These are phyloP conservation scores for Aureobasidium sp. DNA, from an alignment of 2,329 filamentous ascomycete genomes.

Conservation along the genomic window DNA sequence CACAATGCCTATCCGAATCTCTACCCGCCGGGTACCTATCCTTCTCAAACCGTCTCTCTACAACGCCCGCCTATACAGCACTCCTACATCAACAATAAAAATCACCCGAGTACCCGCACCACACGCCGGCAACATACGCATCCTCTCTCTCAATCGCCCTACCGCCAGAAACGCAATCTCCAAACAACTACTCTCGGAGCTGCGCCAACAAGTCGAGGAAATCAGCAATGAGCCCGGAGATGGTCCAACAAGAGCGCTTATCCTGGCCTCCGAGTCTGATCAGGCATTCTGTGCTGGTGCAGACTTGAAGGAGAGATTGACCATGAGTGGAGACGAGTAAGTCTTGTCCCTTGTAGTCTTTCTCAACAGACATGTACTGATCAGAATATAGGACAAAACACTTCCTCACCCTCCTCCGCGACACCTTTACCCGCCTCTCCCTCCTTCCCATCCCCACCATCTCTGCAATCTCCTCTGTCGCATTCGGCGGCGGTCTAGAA, in stretches of 20 bases:
- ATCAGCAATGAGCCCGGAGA: constrained; percentile 53
- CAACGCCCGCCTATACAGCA: constrained; percentile 17
- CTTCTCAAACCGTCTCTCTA: neutral
- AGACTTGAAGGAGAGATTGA: constrained; percentile 79
- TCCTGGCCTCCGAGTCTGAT: constrained; percentile 79
- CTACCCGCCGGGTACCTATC: neutral
- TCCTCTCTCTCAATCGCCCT: constrained; percentile 81
- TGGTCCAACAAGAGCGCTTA: constrained; percentile 65
- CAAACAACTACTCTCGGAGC: constrained; percentile 59
- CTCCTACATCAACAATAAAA: constrained; percentile 42
- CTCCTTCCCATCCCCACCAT: constrained; percentile 82
- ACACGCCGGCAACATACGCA: constrained; percentile 72
- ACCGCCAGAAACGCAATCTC: constrained; percentile 87
- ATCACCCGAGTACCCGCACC: constrained; percentile 69
- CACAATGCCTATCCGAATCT: neutral
- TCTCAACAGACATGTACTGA: neutral
- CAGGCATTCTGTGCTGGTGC: constrained; percentile 88
- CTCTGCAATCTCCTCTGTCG: constrained; percentile 73
- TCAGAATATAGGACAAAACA: constrained; percentile 54
- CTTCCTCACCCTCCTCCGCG: constrained; percentile 70
- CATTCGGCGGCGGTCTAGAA: constrained; percentile 89
- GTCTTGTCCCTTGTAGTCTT: constrained; percentile 23
- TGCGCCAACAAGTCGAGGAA: constrained; percentile 64
- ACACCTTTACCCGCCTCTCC: constrained; percentile 65
- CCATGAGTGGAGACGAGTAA: constrained; percentile 71